Conservation (phyloP, 1,139 yeast genomes). For the Pichia sp. region DNA sequence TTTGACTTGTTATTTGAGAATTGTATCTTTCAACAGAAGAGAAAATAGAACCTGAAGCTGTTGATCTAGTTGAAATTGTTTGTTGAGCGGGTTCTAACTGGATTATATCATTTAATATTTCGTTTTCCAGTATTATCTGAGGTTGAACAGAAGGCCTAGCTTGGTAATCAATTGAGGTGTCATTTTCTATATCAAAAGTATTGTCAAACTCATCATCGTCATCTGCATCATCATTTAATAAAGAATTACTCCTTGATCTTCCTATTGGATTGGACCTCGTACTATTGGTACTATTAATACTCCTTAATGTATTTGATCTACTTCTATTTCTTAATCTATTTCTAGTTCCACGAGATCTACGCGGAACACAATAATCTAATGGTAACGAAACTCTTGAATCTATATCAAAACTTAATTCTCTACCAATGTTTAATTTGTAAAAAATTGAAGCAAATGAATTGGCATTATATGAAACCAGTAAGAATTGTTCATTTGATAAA, state of each 20-base stretch:
- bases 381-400: conserved; percentile 23
- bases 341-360: conserved; percentile 11
- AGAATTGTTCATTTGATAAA: conserved; percentile 24
- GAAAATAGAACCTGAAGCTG: conserved; percentile 10
- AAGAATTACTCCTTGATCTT: conserved; percentile 12
- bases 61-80: conserved; percentile 7
- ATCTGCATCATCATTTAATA: conserved; percentile 13
- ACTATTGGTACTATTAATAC: neutral
- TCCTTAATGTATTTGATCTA: neutral
- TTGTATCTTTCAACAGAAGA: conserved; percentile 12
- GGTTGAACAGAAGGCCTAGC: conserved; percentile 9
- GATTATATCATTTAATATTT: conserved; percentile 10
- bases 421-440: conserved; percentile 26
- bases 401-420: conserved; percentile 28
- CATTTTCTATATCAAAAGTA: conserved; percentile 8
- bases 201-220: conserved; percentile 16
- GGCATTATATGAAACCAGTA: conserved; percentile 26
- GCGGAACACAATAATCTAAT: conserved; percentile 26
- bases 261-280: too few relatives aligned
- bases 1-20: conserved; percentile 6
- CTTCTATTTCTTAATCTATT: conserved; percentile 7
- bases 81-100: conserved; percentile 14
- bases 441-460: conserved; percentile 23
- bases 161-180: conserved; percentile 4
- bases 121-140: conserved; percentile 12